Conservation (phyloP, 306 rosid species). For the Dalbergia cochinchinensis region DNA sequence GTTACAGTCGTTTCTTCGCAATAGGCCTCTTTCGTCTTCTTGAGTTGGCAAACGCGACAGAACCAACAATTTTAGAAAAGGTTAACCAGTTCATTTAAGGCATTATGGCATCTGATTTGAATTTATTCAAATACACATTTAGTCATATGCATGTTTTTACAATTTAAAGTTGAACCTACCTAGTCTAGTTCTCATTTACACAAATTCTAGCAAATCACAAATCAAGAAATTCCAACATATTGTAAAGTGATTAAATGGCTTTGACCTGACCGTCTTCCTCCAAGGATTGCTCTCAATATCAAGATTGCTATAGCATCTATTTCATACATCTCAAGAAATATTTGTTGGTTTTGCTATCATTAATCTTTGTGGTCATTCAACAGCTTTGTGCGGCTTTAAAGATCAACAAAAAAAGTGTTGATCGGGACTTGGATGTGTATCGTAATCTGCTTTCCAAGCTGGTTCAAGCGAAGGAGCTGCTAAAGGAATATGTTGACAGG, state of each 20-base stretch:
- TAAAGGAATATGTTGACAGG: slow-evolving; percentile 89
- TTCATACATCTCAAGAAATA: neutral
- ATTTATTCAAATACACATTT: slow-evolving; percentile 2
- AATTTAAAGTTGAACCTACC: slow-evolving; percentile 23
- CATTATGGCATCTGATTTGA: slow-evolving; percentile 17
- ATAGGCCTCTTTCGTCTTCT: slow-evolving; percentile 91
- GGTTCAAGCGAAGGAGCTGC: slow-evolving; percentile 96
- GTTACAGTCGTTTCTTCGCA: slow-evolving; percentile 94
- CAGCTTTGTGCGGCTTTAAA: slow-evolving; percentile 83
- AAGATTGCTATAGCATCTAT: neutral
- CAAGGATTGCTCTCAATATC: neutral
- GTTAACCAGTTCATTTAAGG: slow-evolving; percentile 49
- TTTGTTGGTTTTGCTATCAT: slow-evolving; percentile 22
- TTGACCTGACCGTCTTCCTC: slow-evolving; percentile 36
- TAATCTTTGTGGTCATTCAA: slow-evolving; percentile 47
- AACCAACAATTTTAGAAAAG: slow-evolving; percentile 88
- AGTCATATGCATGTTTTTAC: neutral
- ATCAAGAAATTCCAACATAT: slow-evolving; percentile 16
- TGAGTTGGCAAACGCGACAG: slow-evolving; percentile 87
- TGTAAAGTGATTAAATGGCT: slow-evolving; percentile 25
- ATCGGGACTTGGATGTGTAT: slow-evolving; percentile 91
- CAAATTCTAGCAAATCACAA: slow-evolving; percentile 8
- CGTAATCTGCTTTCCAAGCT: slow-evolving; percentile 90
- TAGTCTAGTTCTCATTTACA: slow-evolving; percentile 34
- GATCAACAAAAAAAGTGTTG: slow-evolving; percentile 79